These are phyloP conservation scores for Heterobasidion occidentale DNA, from an alignment of 1,284 basidiomycete species.

Conservation along the genomic window DNA sequence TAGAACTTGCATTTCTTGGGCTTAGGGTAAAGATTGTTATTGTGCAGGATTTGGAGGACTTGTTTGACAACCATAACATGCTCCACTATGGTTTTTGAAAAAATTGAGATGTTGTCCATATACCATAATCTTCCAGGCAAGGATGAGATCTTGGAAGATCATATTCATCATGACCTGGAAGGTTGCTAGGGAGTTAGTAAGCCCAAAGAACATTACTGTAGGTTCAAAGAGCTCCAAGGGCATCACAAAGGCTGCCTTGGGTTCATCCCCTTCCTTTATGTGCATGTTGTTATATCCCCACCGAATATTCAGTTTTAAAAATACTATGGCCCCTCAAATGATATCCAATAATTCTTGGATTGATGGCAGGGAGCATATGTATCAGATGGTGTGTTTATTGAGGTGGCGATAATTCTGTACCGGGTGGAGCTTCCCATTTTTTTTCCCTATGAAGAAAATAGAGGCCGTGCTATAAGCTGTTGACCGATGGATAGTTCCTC, in stretches of 20 bases:
- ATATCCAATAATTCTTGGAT: neutral
- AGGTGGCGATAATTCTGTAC: constrained; percentile 1
- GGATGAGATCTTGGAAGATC: neutral
- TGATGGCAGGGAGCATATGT: neutral
- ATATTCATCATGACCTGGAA: constrained; percentile 1
- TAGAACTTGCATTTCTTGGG: neutral
- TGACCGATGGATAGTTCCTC: neutral
- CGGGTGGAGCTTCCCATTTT: neutral
- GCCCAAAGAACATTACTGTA: neutral
- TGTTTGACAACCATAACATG: neutral
- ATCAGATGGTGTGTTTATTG: neutral
- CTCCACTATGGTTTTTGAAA: neutral
- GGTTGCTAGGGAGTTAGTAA: neutral
- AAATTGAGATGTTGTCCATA: neutral
- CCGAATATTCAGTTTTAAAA: neutral
- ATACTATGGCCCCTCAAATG: neutral
- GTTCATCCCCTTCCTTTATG: neutral
- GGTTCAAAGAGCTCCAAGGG: neutral
- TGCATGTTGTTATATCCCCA: neutral
- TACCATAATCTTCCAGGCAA: neutral
- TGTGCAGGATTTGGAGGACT: neutral
- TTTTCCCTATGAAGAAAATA: constrained; percentile 3
- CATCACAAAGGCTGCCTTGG: neutral
- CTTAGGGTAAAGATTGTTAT: neutral
- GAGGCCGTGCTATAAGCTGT: neutral